phyloP scores from a whole-genome alignment of 1,284 basidiomycete species.

The Moesziomyces sp. region DNA sequence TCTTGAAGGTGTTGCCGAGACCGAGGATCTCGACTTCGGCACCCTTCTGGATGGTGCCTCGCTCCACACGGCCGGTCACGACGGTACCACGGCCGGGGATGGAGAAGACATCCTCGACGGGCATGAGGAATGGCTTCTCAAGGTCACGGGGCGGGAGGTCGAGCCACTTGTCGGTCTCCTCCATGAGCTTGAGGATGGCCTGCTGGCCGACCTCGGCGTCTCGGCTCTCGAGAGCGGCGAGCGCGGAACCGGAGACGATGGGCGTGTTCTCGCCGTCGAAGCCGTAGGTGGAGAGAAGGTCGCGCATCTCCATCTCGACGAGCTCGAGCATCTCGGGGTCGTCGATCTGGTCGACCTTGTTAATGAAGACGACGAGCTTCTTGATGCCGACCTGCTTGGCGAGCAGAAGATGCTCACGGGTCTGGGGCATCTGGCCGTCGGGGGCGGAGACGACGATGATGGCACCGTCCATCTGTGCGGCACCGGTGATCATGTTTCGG shows the following conservation, averaged over 20 bases:
- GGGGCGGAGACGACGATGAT: constrained; percentile 89
- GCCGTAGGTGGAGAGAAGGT: constrained; percentile 84
- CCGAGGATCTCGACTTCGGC: constrained; percentile 94
- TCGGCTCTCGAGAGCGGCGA: constrained; percentile 91
- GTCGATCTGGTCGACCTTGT: constrained; percentile 97
- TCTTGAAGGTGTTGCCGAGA: constrained; percentile 85
- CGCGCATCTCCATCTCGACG: constrained; percentile 99
- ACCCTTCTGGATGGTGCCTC: constrained; percentile 91
- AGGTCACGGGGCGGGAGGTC: constrained; percentile 95
- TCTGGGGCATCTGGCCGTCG: constrained; percentile 99
- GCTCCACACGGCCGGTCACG: constrained; percentile 95
- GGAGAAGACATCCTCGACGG: constrained; percentile 96
- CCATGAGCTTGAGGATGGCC: constrained; percentile 86
- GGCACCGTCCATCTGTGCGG: constrained; percentile 90
- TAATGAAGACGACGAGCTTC: constrained; percentile 98
- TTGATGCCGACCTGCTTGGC: constrained; percentile 99
- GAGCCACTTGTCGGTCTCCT: constrained; percentile 92
- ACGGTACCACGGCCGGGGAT: constrained; percentile 99
- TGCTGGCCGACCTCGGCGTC: constrained; percentile 80
- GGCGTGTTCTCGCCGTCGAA: constrained; percentile 98
- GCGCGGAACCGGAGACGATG: constrained; percentile 94
- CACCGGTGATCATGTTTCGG: constrained; percentile 98
- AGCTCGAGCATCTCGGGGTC: constrained; percentile 99
- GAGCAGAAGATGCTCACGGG: constrained; percentile 95
- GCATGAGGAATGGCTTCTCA: constrained; percentile 97